Conservation (phyloP, 2,329 filamentous ascomycete species). For the Trichoderma koningiopsis region DNA sequence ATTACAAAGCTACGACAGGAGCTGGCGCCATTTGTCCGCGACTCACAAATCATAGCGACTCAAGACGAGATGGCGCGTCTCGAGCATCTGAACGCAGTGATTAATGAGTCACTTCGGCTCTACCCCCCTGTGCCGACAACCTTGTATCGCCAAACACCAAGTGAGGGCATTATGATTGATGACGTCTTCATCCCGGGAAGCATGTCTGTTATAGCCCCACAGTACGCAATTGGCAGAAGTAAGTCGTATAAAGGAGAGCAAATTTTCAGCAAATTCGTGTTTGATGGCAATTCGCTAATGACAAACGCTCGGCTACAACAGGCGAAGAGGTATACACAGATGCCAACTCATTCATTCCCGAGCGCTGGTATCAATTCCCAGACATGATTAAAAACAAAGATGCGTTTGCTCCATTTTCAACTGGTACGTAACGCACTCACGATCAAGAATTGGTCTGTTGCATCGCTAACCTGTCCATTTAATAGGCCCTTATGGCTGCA, state of each 20-base stretch:
- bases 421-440: not conserved
- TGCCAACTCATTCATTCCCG: conserved; percentile 40
- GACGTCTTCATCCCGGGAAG: conserved; percentile 27
- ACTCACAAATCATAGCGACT: not conserved
- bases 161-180: conserved; percentile 27
- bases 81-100: conserved; percentile 32
- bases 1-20: conserved; percentile 2
- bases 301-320: not conserved
- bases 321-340: not conserved
- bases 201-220: conserved; percentile 27
- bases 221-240: conserved; percentile 22
- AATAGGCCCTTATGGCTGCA: not conserved
- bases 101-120: conserved; percentile 34
- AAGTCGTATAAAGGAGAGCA: not conserved
- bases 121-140: conserved; percentile 29
- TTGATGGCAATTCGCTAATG: conserved; percentile 40
- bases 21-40: not conserved
- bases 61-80: not conserved
- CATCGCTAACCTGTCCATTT: not conserved
- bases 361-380: conserved; percentile 39
- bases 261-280: conserved; percentile 16
- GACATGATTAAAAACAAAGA: conserved; percentile 37
- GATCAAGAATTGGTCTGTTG: not conserved
- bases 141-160: conserved; percentile 27
- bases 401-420: conserved; percentile 37